Base-by-base conservation (phyloP, 2,329 filamentous ascomycete genomes). In the Arachnomyces sp. region DNA sequence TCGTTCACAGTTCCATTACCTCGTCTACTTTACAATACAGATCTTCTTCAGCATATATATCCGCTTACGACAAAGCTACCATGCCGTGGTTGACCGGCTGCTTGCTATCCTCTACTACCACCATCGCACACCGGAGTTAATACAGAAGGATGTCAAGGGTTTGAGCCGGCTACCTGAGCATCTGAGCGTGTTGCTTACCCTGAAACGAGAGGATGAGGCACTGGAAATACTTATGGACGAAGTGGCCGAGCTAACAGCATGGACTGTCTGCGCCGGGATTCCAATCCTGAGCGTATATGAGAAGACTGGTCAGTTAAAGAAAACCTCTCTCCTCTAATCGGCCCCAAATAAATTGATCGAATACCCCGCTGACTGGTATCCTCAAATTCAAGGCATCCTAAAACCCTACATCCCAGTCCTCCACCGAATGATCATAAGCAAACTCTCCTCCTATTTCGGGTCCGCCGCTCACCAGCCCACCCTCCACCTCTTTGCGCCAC, bases 101-200 rank as follows among this genome's bases (percentile, higher is more conserved):
- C 77, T 87, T 39, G 84, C 86, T 7, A 76, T 96, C 45, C 72
- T 94, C 40, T 89, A 90, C 61, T 92, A 98, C 67, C 93, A 98
- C 66, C 92, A 98, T 63, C 84, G 86, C 38, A 94, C 90, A 1
- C 92, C 92, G 6, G 86, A 94, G 58, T 79, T 94, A 57, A 94
- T 98, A 51, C 80, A 82, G 55, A 81, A 83, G 55, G 92, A 98
- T 65, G 82, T 96, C 17, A 79, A 79, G 59, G 73, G 74, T 7
- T 64, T 98, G 42, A 74, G 71, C 43, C 79, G 82, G 52, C 65
- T 93, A 44, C 92, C 92, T 2, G 77, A 83, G 49, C 92, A 98
- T 58, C 63, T 98, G 37, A 95, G 88, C 57, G 82, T 94, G 8
- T 81, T 96, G 40, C 66, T 98, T 43, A 90, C 54, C 72, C 81